These are phyloP conservation scores for Hymenoscyphus repandus DNA, from an alignment of 2,329 filamentous ascomycete genomes.

Conservation along the genomic window DNA sequence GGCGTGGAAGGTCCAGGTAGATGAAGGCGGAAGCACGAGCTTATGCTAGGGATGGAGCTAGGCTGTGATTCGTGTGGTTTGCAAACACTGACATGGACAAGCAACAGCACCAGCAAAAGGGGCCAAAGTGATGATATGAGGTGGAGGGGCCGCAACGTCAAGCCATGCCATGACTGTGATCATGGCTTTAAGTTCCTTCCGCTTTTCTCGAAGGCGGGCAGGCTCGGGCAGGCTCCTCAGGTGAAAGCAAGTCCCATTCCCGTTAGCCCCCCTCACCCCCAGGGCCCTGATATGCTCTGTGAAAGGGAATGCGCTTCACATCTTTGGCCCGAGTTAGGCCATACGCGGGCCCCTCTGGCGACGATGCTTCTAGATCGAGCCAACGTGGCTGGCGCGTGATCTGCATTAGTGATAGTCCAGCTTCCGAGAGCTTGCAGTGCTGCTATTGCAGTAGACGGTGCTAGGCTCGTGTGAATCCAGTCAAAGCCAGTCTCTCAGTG, in stretches of 20 bases:
- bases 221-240: conserved; percentile 6
- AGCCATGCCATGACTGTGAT: conserved; percentile 12
- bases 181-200: conserved; percentile 28
- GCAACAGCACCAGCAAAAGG: conserved; percentile 14
- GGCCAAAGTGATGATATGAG: conserved; percentile 16
- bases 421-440: conserved; percentile 6
- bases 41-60: conserved; percentile 27
- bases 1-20: conserved; percentile 23
- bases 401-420: conserved; percentile 23
- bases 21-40: conserved; percentile 25
- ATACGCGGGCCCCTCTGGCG: conserved; percentile 8
- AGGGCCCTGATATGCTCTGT: conserved; percentile 2
- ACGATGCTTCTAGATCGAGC: conserved; percentile 20
- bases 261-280: conserved; percentile 12
- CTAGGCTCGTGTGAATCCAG: not conserved
- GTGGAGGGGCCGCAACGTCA: conserved; percentile 21
- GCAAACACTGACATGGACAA: conserved; percentile 20
- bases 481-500: conserved; percentile 11
- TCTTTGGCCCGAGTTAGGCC: conserved; percentile 1
- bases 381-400: conserved; percentile 30
- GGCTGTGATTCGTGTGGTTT: conserved; percentile 25
- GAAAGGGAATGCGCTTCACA: conserved; percentile 16
- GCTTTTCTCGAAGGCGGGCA: conserved; percentile 18
- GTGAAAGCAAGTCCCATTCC: conserved; percentile 8
- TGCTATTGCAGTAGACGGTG: conserved; percentile 12